Percentiles rank a stretch among this genome's conserved stretches.
phyloP scores from a whole-genome alignment of 768 basidiomycete species.

The Lentinus tigrinus region DNA sequence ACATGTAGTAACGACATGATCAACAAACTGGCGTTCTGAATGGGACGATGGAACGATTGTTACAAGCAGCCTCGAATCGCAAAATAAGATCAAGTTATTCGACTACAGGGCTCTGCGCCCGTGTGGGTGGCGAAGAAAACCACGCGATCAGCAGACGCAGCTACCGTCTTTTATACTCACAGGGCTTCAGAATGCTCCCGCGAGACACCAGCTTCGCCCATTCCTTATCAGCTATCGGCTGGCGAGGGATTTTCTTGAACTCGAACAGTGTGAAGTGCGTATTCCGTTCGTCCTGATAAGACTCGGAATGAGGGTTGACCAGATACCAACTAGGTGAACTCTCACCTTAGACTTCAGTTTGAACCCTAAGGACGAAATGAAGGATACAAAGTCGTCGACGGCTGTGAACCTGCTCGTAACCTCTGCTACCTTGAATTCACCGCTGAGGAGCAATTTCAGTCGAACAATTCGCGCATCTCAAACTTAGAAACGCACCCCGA shows the following conservation, averaged over 20 bases:
- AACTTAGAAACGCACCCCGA: conserved; percentile 55
- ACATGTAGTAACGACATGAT: no score
- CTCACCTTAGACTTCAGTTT: conserved; percentile 64
- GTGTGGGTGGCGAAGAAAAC: no score
- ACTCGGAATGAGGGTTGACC: background rate
- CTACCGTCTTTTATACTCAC: conserved; percentile 88
- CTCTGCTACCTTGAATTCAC: conserved; percentile 84
- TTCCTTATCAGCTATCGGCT: conserved; percentile 50
- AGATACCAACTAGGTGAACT: background rate
- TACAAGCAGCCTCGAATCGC: no score
- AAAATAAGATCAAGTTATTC: no score
- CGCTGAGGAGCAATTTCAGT: conserved; percentile 42
- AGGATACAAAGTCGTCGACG: conserved; percentile 60
- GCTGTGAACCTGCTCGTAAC: conserved; percentile 81
- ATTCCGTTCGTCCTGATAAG: conserved; percentile 69
- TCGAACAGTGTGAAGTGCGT: conserved; percentile 85
- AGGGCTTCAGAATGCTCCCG: conserved; percentile 72
- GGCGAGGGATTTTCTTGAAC: conserved; percentile 61
- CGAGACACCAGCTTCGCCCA: conserved; percentile 56
- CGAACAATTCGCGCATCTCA: background rate
- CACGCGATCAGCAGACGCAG: background rate
- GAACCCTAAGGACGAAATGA: conserved; percentile 74
- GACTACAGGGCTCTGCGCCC: no score
- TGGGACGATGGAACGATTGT: no score
- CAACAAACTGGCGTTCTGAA: no score